A percentile compares a stretch with the other conserved stretches of the same genome.
Evolutionary conservation across 148 eudicot genomes (phyloP).

Genomic region (Rhododendron ferrugineum): DNA sequence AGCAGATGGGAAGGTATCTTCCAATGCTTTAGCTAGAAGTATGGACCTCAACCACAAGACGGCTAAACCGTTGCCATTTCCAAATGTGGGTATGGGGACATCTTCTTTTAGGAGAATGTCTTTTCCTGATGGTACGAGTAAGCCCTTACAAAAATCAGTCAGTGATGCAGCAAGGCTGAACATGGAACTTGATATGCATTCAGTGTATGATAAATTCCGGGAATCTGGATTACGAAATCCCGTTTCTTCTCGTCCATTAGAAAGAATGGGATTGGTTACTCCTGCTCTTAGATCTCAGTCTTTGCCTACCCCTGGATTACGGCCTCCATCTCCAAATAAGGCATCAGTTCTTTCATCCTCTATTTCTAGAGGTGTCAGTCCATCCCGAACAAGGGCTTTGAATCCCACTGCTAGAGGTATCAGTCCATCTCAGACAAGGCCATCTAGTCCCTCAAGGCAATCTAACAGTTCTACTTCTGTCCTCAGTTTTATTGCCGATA

Average conservation of each 20-base stretch:
- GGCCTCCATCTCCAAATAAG: conserved; percentile 64
- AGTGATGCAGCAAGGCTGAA: conserved; percentile 40
- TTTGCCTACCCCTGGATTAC: conserved; percentile 41
- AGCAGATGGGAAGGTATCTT: conserved; percentile 44
- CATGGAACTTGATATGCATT: conserved; percentile 25
- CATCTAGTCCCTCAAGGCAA: conserved; percentile 72
- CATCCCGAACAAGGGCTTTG: conserved; percentile 39
- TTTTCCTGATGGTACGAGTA: conserved; percentile 42
- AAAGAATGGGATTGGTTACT: conserved; percentile 28
- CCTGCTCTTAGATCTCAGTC: conserved; percentile 44
- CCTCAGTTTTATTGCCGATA: conserved; percentile 81
- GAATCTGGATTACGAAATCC: conserved; percentile 29
- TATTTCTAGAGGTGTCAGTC: conserved; percentile 46
- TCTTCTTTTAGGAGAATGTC: conserved; percentile 61
- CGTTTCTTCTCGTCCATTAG: conserved; percentile 36
- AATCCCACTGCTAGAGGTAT: conserved; percentile 38
- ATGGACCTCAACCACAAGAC: conserved; percentile 44
- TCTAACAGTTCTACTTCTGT: conserved; percentile 64
- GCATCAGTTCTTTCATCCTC: conserved; percentile 17
- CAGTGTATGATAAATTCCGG: conserved; percentile 39
- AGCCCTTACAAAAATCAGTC: conserved; percentile 44
- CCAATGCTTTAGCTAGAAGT: conserved; percentile 35
- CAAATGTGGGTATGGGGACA: conserved; percentile 27
- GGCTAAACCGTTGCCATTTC: conserved; percentile 24
- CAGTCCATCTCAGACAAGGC: conserved; percentile 73